Evolutionary conservation across 176 grass and related monocot species (phyloP).

Genomic region (Elymus sibiricus): DNA sequence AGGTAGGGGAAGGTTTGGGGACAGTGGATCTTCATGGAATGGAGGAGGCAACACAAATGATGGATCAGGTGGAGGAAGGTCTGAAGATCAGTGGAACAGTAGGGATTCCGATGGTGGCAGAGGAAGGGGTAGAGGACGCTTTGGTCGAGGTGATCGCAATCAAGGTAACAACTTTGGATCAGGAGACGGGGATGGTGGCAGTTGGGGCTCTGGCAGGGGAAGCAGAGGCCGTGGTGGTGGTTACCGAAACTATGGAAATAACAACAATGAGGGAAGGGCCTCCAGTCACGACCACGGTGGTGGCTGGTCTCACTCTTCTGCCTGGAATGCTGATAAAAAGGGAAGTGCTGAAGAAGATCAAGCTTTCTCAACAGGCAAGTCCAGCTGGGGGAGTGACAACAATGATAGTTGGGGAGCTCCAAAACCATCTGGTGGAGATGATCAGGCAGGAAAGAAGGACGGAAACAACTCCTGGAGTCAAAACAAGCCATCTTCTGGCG

Average conservation of each 20-base stretch:
- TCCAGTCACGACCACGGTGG: slow-evolving; percentile 13
- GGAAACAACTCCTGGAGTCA: slow-evolving; percentile 20
- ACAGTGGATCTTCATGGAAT: slow-evolving; percentile 40
- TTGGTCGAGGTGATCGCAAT: slow-evolving; percentile 31
- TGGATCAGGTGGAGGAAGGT: slow-evolving; percentile 28
- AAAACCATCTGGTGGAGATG: slow-evolving; percentile 23
- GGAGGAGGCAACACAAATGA: slow-evolving; percentile 24
- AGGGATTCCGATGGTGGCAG: slow-evolving; percentile 17
- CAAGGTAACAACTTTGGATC: slow-evolving; percentile 26
- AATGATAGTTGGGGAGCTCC: slow-evolving; percentile 27
- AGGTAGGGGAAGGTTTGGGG: slow-evolving; percentile 43
- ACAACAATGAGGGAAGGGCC: slow-evolving; percentile 17
- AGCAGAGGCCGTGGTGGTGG: slow-evolving; percentile 20
- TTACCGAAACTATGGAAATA: slow-evolving; percentile 25
- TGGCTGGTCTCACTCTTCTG: slow-evolving; percentile 32
- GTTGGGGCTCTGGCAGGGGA: slow-evolving; percentile 42
- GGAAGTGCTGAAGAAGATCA: slow-evolving; percentile 12
- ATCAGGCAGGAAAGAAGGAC: slow-evolving; percentile 26
- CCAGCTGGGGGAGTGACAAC: slow-evolving; percentile 30
- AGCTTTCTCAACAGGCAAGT: slow-evolving; percentile 22
- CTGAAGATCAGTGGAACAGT: background rate
- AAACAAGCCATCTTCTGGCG: slow-evolving; percentile 22
- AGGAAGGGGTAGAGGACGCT: slow-evolving; percentile 43
- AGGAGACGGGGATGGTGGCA: slow-evolving; percentile 26
- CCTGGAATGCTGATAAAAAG: slow-evolving; percentile 34